A percentile compares a stretch with the other conserved stretches of the same genome.
Evolutionary conservation across 2,329 filamentous ascomycete genomes (phyloP).

Genomic region (Cryphonectria carpinicola): DNA sequence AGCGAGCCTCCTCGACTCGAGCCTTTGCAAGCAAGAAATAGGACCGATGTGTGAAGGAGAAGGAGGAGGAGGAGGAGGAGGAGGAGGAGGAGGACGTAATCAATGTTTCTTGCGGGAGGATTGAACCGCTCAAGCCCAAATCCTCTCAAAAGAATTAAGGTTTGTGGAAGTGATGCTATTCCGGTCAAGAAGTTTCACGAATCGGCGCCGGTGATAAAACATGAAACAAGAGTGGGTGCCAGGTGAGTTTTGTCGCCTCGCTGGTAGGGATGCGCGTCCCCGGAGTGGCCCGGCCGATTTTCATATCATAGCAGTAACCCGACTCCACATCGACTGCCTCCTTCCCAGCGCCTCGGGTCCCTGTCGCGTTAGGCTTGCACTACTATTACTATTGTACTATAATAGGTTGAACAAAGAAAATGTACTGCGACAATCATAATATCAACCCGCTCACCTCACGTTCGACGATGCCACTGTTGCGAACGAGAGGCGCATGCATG

Average conservation of each 20-base stretch:
- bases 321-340: constrained; percentile 1
- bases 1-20: background rate
- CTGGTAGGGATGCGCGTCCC: background rate
- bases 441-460: background rate
- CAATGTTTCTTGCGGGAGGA: background rate
- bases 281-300: background rate
- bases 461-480: background rate
- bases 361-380: background rate
- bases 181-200: constrained; percentile 5
- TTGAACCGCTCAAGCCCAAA: background rate
- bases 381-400: background rate
- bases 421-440: background rate
- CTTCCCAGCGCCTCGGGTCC: constrained; percentile 1
- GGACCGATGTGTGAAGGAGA: background rate
- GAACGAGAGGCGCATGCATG: background rate
- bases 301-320: background rate
- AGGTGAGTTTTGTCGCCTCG: background rate
- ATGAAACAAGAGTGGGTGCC: constrained; percentile 2
- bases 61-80: background rate
- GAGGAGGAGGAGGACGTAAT: too few relatives aligned
- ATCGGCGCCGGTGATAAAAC: constrained; percentile 1
- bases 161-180: constrained; percentile 3
- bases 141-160: background rate
- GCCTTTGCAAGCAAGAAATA: background rate
- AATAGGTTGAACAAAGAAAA: background rate